Conservation (phyloP, 1,139 yeast genomes). For the Wickerhamomyces sp. region DNA sequence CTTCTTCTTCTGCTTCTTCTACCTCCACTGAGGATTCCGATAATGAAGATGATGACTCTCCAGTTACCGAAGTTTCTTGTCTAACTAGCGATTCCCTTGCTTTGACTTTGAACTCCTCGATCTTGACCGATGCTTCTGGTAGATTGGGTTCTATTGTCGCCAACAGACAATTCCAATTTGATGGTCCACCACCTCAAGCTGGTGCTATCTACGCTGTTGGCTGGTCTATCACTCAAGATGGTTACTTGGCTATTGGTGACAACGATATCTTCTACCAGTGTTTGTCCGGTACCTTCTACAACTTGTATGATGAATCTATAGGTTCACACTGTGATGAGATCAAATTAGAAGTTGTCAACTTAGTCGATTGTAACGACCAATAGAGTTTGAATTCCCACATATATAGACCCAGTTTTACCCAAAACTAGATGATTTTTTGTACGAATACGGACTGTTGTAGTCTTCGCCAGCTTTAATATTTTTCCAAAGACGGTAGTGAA, state of each 20-base stretch:
- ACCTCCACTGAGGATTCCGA: constrained; percentile 11
- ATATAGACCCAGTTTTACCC: too few relatives aligned
- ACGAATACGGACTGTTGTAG: too few relatives aligned
- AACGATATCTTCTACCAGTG: constrained; percentile 66
- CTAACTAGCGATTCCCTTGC: constrained; percentile 43
- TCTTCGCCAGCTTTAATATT: too few relatives aligned
- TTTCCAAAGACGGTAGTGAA: too few relatives aligned
- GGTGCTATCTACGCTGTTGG: constrained; percentile 83
- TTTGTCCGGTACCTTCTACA: constrained; percentile 73
- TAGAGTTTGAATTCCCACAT: too few relatives aligned
- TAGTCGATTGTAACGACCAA: constrained; percentile 45
- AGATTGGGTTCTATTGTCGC: constrained; percentile 81
- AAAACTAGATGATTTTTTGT: too few relatives aligned
- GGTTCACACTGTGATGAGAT: constrained; percentile 64
- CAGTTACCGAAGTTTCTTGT: constrained; percentile 38
- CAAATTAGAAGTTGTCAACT: constrained; percentile 54
- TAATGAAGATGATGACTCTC: constrained; percentile 15
- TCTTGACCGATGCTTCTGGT: constrained; percentile 55
- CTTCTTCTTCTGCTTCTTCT: constrained; percentile 7
- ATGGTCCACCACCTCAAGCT: constrained; percentile 88
- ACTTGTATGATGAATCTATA: constrained; percentile 64
- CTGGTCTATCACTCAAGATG: constrained; percentile 63
- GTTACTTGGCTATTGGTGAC: constrained; percentile 65
- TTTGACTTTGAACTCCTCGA: constrained; percentile 45
- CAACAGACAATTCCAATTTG: constrained; percentile 82